Conservation (phyloP, 1,139 yeast species). For the Magnusiomyces magnusii region DNA sequence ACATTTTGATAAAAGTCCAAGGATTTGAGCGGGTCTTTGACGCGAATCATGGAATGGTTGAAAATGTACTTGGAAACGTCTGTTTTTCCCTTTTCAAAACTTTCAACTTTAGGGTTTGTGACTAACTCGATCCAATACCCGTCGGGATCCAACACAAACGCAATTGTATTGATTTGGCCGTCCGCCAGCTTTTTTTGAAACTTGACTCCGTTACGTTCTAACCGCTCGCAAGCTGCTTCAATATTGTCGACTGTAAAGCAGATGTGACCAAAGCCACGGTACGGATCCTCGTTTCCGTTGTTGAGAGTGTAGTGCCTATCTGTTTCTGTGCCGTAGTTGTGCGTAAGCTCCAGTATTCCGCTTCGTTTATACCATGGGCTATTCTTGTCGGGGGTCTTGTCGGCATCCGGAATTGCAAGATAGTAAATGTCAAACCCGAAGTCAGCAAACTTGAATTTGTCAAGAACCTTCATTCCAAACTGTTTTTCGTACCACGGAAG, state of each 20-base stretch:
- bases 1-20: conserved; percentile 68
- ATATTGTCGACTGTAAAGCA: conserved; percentile 83
- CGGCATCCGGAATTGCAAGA: conserved; percentile 49
- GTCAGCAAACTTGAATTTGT: conserved; percentile 47
- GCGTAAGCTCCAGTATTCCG: conserved; percentile 81
- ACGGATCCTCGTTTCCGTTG: conserved; percentile 78
- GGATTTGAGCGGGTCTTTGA: conserved; percentile 73
- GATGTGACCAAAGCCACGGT: conserved; percentile 91
- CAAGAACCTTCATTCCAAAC: conserved; percentile 65
- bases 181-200: conserved; percentile 80
- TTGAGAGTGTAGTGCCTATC: conserved; percentile 53
- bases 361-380: conserved; percentile 52
- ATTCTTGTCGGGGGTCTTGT: conserved; percentile 38
- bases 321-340: conserved; percentile 65
- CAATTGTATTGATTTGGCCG: conserved; percentile 89
- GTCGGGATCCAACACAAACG: conserved; percentile 91
- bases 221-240: conserved; percentile 47
- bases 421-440: conserved; percentile 59
- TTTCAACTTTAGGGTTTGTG: conserved; percentile 39
- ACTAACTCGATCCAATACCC: conserved; percentile 95
- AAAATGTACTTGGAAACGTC: conserved; percentile 45
- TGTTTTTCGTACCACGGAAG: conserved; percentile 64
- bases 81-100: no score
- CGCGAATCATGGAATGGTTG: conserved; percentile 91
- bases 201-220: conserved; percentile 50